A percentile compares a stretch with the other conserved stretches of the same genome.
These are phyloP conservation scores for Xylaria sp. DNA, from an alignment of 2,329 filamentous ascomycete genomes.

Conservation along the genomic window DNA sequence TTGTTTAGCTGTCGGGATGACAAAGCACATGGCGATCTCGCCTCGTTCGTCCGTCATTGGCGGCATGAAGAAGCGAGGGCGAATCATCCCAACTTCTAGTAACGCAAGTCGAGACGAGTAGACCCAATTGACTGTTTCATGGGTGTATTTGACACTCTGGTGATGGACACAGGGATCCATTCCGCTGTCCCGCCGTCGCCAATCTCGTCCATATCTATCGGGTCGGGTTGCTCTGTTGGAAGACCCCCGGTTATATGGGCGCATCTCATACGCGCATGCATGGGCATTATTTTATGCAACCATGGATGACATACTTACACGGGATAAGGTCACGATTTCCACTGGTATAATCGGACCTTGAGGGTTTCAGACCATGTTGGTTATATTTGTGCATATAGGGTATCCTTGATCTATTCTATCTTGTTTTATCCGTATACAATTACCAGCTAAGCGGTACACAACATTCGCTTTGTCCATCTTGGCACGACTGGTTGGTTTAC, in stretches of 20 bases:
- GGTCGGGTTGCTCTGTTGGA: not conserved
- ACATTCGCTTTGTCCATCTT: not conserved
- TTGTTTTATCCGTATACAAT: conserved; percentile 10
- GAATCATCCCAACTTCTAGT: conserved; percentile 5
- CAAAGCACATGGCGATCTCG: conserved; percentile 7
- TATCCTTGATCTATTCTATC: conserved; percentile 19
- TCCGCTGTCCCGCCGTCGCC: conserved; percentile 4
- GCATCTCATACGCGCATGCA: conserved; percentile 22
- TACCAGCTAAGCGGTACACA: conserved; percentile 1
- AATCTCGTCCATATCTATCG: conserved; percentile 4
- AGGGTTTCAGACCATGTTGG: conserved; percentile 24
- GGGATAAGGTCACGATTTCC: not conserved
- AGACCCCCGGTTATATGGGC: conserved; percentile 1
- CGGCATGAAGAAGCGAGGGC: conserved; percentile 30
- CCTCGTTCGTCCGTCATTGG: not conserved
- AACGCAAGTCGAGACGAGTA: conserved; percentile 31
- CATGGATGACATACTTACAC: not conserved
- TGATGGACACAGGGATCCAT: conserved; percentile 29
- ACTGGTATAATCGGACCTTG: conserved; percentile 1
- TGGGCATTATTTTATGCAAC: conserved; percentile 14
- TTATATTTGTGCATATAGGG: conserved; percentile 17
- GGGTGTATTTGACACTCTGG: conserved; percentile 4
- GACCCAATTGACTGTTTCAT: conserved; percentile 18
- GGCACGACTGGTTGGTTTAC: conserved; percentile 3
- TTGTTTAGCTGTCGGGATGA: not conserved